Conservation (phyloP, 805 yeast genomes). For the Cyberlindnera euphorbiiphila region DNA sequence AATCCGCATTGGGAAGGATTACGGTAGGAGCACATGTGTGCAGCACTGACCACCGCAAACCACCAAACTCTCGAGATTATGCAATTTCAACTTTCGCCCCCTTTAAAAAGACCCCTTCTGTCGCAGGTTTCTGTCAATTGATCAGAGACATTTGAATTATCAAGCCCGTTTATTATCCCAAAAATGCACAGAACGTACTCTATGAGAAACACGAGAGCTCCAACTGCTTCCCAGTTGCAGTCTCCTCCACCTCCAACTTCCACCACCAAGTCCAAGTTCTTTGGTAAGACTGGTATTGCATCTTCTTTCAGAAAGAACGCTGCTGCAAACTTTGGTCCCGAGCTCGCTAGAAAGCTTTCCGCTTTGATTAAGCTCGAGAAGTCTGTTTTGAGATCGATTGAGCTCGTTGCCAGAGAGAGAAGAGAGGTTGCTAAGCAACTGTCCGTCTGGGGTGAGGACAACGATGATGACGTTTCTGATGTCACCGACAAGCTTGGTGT, state of each 20-base stretch:
- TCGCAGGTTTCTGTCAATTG: too few species aligned
- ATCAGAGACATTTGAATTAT: too few species aligned
- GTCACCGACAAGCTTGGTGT: constrained; percentile 97
- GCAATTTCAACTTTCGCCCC: too few species aligned
- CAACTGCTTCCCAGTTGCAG: constrained; percentile 76
- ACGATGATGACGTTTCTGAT: constrained; percentile 95
- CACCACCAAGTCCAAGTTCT: constrained; percentile 66
- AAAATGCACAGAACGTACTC: constrained; percentile 85
- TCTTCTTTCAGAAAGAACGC: constrained; percentile 72
- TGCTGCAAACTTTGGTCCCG: constrained; percentile 94
- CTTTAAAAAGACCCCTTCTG: too few species aligned
- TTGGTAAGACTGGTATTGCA: constrained; percentile 70
- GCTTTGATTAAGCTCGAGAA: constrained; percentile 94
- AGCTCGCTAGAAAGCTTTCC: constrained; percentile 85
- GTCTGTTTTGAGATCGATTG: constrained; percentile 90
- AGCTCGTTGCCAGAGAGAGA: constrained; percentile 89
- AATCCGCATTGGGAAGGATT: constrained; percentile 2
- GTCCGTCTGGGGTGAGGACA: constrained; percentile 96
- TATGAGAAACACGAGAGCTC: constrained; percentile 72
- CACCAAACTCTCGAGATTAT: too few species aligned
- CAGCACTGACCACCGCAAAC: too few species aligned
- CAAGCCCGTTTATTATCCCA: too few species aligned
- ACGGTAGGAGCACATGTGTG: constrained; percentile 2
- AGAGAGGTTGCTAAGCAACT: constrained; percentile 96
- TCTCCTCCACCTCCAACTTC: constrained; percentile 82